Evolutionary conservation across 106 monocot genomes (phyloP), one percentile per base, ranked within the genome.

Genomic region (Dendrobium nobile): DNA sequence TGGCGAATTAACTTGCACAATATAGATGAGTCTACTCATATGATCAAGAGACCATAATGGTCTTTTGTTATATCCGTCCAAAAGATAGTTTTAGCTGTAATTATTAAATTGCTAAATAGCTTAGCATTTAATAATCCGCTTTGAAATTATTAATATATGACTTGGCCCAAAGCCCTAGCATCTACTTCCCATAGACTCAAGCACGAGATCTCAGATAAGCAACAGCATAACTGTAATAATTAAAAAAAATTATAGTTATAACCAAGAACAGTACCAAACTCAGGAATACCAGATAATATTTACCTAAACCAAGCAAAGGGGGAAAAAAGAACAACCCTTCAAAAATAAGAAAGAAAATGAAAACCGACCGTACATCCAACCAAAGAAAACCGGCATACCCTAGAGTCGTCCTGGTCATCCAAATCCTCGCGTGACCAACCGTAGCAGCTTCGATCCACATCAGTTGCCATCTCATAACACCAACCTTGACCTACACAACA

Each of bases 351-450:
- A 56, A 0, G 19, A 17, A 17, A 56, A 56, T 56, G 13, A 56
- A 19, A 18, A 77, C 61, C 45, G 67, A 18, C 47, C 70, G 67
- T 16, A 26, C 67, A 40, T 41, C 43, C 76, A 24, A 3, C 72
- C 31, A 77, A 17, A 70, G 44, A 55, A 27, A 13, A 47, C 19
- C 31, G 41, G 67, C 76, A 78, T 85, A 90, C 90, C 77, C 85
- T 61, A 27, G 81, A 83, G 44, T 84, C 80, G 65, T 85, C 87
- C 42, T 75, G 80, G 67, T 61, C 73, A 77, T 85, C 24, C 47
- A 79, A 64, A 43, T 89, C 86, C 41, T 81, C 84, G 77, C 78
- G 85, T 20, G 85, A 26, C 85, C 87, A 83, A 33, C 79, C 81
- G 27, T 79, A 72, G 58, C 72, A 90, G 79, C 75, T 47, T 55